These are phyloP conservation scores for Boletus sp. DNA, from an alignment of 768 basidiomycete genomes.

Conservation along the genomic window DNA sequence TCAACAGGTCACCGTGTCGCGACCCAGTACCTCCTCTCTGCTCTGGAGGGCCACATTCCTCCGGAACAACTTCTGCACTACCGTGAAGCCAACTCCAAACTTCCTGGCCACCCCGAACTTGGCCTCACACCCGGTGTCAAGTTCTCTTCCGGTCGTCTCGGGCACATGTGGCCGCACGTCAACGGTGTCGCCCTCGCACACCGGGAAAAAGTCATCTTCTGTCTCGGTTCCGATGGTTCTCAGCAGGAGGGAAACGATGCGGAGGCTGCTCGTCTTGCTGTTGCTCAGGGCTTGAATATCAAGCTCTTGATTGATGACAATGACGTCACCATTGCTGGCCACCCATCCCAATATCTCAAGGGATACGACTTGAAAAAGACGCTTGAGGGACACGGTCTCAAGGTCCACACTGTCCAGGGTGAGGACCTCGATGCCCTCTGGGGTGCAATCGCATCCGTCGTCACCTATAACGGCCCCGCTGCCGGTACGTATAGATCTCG, in stretches of 20 bases:
- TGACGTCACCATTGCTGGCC: slow-evolving; percentile 90
- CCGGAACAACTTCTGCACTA: slow-evolving; percentile 80
- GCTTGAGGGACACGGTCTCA: slow-evolving; percentile 78
- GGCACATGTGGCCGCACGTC: slow-evolving; percentile 88
- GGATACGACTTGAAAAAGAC: slow-evolving; percentile 74
- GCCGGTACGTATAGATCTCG: slow-evolving; percentile 48
- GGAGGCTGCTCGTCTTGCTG: slow-evolving; percentile 84
- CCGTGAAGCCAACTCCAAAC: slow-evolving; percentile 80
- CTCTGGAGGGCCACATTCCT: slow-evolving; percentile 69
- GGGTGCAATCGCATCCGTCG: slow-evolving; percentile 54
- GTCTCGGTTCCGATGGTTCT: slow-evolving; percentile 86
- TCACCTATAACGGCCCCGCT: slow-evolving; percentile 70
- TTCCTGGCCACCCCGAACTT: slow-evolving; percentile 88
- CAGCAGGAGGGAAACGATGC: slow-evolving; percentile 93
- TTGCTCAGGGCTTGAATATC: slow-evolving; percentile 78
- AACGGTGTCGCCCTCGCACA: slow-evolving; percentile 85
- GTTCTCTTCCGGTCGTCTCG: slow-evolving; percentile 90
- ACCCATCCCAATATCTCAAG: slow-evolving; percentile 82
- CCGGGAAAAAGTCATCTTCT: slow-evolving; percentile 73
- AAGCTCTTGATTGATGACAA: slow-evolving; percentile 90
- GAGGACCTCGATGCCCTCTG: slow-evolving; percentile 82
- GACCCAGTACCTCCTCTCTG: slow-evolving; percentile 83
- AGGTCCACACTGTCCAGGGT: slow-evolving; percentile 69
- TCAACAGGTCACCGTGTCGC: slow-evolving; percentile 80
- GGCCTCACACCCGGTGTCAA: slow-evolving; percentile 91